These are phyloP conservation scores for Penicillium psychrosexuale DNA, from an alignment of 2,329 filamentous ascomycete species.

Conservation along the genomic window DNA sequence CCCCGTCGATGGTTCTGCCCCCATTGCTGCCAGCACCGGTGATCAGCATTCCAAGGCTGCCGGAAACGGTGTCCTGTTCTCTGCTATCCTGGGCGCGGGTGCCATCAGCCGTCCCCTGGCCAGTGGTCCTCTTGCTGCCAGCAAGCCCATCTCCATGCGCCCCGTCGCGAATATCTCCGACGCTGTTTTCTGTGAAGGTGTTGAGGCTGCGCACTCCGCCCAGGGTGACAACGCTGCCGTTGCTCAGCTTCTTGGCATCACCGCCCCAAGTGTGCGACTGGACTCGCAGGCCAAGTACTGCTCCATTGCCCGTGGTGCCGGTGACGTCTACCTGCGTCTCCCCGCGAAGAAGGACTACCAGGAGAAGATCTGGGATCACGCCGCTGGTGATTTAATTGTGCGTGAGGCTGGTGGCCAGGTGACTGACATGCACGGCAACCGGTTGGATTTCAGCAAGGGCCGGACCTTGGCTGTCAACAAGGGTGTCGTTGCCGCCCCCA, in stretches of 20 bases:
- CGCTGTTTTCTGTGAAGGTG: constrained; percentile 94
- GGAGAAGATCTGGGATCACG: constrained; percentile 99
- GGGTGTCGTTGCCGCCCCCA: constrained; percentile 86
- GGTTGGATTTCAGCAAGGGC: constrained; percentile 81
- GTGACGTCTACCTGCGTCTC: constrained; percentile 88
- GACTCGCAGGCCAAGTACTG: constrained; percentile 98
- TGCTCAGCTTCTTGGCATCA: constrained; percentile 80
- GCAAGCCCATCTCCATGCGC: constrained; percentile 74
- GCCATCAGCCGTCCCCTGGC: constrained; percentile 76
- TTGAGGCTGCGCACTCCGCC: constrained; percentile 87
- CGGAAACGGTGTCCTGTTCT: constrained; percentile 83
- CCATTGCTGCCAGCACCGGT: constrained; percentile 69
- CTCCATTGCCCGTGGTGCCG: constrained; percentile 87
- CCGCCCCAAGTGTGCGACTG: constrained; percentile 85
- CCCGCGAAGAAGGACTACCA: constrained; percentile 84
- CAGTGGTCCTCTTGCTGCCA: constrained; percentile 41
- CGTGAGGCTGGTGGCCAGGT: constrained; percentile 90
- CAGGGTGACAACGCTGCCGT: constrained; percentile 86
- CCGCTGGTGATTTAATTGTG: constrained; percentile 90
- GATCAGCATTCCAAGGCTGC: constrained; percentile 69
- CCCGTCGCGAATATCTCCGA: constrained; percentile 67
- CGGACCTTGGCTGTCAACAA: constrained; percentile 86
- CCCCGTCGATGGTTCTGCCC: constrained; percentile 74
- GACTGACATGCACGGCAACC: constrained; percentile 80
- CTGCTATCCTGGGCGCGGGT: constrained; percentile 74